Evolutionary conservation across 768 basidiomycete species (phyloP).

Genomic region (Cystobasidium tubakii): DNA sequence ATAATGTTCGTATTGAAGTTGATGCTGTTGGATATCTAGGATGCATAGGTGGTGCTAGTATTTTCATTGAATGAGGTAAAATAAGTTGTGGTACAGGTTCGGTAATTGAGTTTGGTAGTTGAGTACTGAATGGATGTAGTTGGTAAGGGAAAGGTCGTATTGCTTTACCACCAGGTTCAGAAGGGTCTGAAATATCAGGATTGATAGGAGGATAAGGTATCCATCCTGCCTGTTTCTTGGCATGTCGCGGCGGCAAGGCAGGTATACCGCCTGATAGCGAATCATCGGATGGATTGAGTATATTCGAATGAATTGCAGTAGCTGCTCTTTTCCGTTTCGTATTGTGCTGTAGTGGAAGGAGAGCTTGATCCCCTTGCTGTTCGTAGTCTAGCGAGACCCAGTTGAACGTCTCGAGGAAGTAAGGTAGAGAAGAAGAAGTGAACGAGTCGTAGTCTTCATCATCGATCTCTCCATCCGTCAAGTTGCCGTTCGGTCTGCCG

Average conservation of each 20-base stretch:
- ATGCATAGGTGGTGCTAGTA: conserved; percentile 16
- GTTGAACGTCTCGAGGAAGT: conserved; percentile 35
- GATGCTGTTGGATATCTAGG: conserved; percentile 4
- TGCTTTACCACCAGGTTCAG: conserved; percentile 12
- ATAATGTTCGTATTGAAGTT: conserved; percentile 6
- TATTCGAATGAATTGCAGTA: conserved; percentile 27
- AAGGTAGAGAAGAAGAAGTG: conserved; percentile 4
- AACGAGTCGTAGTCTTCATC: background rate
- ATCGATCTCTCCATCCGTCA: background rate
- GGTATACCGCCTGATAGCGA: conserved; percentile 27
- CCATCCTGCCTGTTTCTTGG: conserved; percentile 35
- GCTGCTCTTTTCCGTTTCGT: conserved; percentile 15
- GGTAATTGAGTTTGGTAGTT: background rate
- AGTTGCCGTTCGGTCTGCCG: background rate
- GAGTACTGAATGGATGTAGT: conserved; percentile 20
- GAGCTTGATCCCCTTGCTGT: background rate
- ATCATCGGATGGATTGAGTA: conserved; percentile 32
- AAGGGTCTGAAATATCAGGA: background rate
- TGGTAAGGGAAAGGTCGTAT: conserved; percentile 1
- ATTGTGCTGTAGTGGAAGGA: conserved; percentile 18
- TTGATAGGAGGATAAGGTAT: conserved; percentile 28
- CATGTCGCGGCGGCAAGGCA: conserved; percentile 9
- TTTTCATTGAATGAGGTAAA: conserved; percentile 12
- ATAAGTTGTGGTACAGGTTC: background rate
- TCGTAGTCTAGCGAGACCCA: conserved; percentile 12